Evolutionary conservation across 2,329 filamentous ascomycete species (phyloP).

Genomic region (Arthrobotrys conoides): DNA sequence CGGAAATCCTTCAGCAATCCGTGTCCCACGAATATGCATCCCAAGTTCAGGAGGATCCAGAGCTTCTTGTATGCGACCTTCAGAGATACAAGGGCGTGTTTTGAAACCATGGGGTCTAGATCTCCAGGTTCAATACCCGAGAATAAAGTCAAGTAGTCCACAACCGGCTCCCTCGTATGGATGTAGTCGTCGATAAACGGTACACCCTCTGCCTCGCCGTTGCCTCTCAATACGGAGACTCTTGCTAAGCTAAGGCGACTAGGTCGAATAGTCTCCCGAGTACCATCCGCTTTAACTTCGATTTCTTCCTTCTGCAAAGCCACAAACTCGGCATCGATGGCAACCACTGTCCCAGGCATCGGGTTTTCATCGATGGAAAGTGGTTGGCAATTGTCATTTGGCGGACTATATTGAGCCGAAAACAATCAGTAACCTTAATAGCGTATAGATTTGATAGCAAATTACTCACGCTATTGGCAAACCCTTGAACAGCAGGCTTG

Average conservation of each 20-base stretch:
- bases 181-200: constrained; percentile 99
- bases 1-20: constrained; percentile 95
- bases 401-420: constrained; percentile 66
- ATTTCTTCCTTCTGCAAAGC: constrained; percentile 93
- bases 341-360: constrained; percentile 80
- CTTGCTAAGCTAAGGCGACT: constrained; percentile 92
- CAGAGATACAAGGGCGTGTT: constrained; percentile 85
- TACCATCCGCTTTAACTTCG: constrained; percentile 94
- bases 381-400: constrained; percentile 74
- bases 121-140: constrained; percentile 91
- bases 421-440: constrained; percentile 61
- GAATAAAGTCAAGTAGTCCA: constrained; percentile 95
- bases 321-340: constrained; percentile 96
- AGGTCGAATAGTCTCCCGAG: constrained; percentile 90
- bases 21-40: constrained; percentile 93
- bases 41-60: constrained; percentile 94
- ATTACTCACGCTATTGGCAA: constrained; percentile 28
- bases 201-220: constrained; percentile 81
- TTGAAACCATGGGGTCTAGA: constrained; percentile 81
- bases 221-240: constrained; percentile 87
- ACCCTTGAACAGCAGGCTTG: constrained; percentile 84
- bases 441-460: constrained; percentile 65
- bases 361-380: constrained; percentile 77
- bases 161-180: constrained; percentile 86
- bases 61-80: constrained; percentile 98